Evolutionary conservation across 2,329 filamentous ascomycete species (phyloP).

Genomic region (Fusarium sublunatum): DNA sequence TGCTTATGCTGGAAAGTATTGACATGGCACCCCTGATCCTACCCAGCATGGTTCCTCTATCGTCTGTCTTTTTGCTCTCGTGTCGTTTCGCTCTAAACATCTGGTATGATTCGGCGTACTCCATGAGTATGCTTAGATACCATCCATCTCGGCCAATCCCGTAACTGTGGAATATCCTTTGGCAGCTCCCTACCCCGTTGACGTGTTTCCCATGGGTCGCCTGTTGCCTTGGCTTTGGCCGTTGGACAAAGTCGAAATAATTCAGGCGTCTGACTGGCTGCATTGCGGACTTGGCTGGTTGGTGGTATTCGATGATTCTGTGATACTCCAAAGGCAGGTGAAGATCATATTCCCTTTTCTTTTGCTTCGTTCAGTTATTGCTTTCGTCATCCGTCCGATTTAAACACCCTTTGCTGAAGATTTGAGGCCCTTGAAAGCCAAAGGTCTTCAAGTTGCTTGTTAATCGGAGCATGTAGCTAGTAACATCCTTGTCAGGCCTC

Average conservation of each 20-base stretch:
- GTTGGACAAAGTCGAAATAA: neutral
- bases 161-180: neutral
- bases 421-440: neutral
- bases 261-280: slow-evolving; percentile 1
- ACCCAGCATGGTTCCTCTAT: neutral
- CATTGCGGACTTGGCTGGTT: neutral
- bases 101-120: neutral
- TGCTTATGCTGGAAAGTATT: neutral
- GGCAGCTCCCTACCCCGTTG: slow-evolving; percentile 3
- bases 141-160: neutral
- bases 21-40: no score
- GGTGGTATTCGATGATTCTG: neutral
- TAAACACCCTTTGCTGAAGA: neutral
- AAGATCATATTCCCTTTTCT: slow-evolving; percentile 5
- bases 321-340: neutral
- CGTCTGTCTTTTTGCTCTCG: neutral
- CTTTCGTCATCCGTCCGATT: neutral
- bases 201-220: neutral
- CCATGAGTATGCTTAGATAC: neutral
- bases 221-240: neutral
- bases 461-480: slow-evolving; percentile 2
- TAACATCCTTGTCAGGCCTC: slow-evolving; percentile 13
- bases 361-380: slow-evolving; percentile 3
- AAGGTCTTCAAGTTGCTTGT: neutral
- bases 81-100: neutral